A percentile compares a stretch with the other conserved stretches of the same genome.
phyloP scores from a whole-genome alignment of 129 eudicot species.

The Cynara cardunculus region DNA sequence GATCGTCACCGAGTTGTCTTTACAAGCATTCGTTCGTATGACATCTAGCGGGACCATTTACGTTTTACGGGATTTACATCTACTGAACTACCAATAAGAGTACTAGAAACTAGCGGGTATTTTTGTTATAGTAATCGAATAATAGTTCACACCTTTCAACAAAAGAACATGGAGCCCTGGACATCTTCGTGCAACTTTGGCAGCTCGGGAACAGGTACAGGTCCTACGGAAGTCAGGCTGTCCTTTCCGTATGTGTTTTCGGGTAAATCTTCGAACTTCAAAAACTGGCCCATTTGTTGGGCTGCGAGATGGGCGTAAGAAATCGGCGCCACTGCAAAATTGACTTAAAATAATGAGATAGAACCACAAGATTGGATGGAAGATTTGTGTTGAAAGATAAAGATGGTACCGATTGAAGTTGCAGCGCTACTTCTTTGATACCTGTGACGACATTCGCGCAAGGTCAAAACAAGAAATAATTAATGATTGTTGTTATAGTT shows the following conservation, averaged over 20 bases:
- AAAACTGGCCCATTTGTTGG: conserved; percentile 72
- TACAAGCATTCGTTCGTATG: not conserved
- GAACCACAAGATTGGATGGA: not conserved
- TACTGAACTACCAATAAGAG: conserved; percentile 9
- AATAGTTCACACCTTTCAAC: conserved; percentile 34
- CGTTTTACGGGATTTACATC: conserved; percentile 29
- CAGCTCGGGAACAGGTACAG: conserved; percentile 49
- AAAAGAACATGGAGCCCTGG: conserved; percentile 85
- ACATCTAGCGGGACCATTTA: not conserved
- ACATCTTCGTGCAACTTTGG: conserved; percentile 69
- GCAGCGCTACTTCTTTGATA: conserved; percentile 84
- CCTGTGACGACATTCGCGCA: conserved; percentile 34
- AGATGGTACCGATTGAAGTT: conserved; percentile 63
- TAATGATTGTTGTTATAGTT: not conserved
- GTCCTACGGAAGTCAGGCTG: conserved; percentile 44
- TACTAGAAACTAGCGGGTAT: not conserved
- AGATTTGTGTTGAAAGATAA: not conserved
- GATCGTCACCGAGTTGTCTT: not conserved
- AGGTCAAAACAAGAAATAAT: conserved; percentile 1
- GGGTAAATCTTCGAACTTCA: conserved; percentile 56
- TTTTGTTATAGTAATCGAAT: not conserved
- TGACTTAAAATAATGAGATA: not conserved
- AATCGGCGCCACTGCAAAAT: conserved; percentile 74
- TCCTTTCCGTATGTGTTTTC: conserved; percentile 50
- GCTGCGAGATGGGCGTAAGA: conserved; percentile 97